A percentile compares a stretch with the other conserved stretches of the same genome.
These are phyloP conservation scores for Agaricus sinodeliciosus DNA, from an alignment of 768 basidiomycete genomes.

Conservation along the genomic window DNA sequence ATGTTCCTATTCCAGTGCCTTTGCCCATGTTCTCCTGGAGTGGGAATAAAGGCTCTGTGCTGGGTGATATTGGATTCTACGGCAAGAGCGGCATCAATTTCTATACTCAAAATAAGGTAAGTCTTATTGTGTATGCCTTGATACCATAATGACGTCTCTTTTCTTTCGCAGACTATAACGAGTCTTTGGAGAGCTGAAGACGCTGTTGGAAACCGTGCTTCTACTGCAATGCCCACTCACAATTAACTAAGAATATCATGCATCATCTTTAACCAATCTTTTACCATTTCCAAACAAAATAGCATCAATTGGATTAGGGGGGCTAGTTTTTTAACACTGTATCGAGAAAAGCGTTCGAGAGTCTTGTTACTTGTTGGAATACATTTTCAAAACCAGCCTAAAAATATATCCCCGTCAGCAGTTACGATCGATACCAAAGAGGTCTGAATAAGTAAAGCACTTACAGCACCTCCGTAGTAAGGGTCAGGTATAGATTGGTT, in stretches of 20 bases:
- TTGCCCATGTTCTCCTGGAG: conserved; percentile 94
- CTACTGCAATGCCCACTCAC: conserved; percentile 83
- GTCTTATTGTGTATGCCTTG: not conserved
- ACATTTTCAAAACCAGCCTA: conserved; percentile 70
- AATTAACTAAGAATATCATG: conserved; percentile 28
- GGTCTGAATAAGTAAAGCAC: conserved; percentile 21
- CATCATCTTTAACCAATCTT: not conserved
- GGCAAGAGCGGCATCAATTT: conserved; percentile 86
- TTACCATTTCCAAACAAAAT: not conserved
- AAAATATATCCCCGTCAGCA: not conserved
- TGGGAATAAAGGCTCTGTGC: conserved; percentile 72
- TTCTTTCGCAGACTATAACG: conserved; percentile 66
- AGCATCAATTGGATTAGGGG: not conserved
- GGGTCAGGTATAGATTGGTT: conserved; percentile 73
- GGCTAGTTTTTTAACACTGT: conserved; percentile 30
- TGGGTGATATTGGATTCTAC: conserved; percentile 89
- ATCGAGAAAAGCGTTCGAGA: conserved; percentile 80
- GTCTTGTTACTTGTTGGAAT: conserved; percentile 68
- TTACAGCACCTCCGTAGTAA: conserved; percentile 68
- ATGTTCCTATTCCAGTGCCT: conserved; percentile 90
- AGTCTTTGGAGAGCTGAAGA: conserved; percentile 90
- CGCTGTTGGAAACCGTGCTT: conserved; percentile 70
- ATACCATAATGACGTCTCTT: not conserved
- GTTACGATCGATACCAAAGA: not conserved
- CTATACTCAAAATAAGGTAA: conserved; percentile 91